Evolutionary conservation across 2,329 filamentous ascomycete genomes (phyloP), one percentile per base, ranked within the genome.

Genomic region (Trichoderma sp.): DNA sequence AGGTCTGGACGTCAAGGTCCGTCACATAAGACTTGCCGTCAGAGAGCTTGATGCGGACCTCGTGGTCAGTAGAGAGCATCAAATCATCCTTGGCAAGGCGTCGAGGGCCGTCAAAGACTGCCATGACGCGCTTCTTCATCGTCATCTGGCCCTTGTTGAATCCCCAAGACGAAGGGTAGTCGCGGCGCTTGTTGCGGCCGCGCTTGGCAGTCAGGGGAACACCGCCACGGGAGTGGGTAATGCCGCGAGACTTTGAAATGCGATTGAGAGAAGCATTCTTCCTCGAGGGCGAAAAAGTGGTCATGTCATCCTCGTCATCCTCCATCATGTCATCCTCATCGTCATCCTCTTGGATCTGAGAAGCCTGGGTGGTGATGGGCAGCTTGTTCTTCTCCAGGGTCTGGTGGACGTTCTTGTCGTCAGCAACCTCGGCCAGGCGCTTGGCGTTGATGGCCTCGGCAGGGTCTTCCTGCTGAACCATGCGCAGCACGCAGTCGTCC

Each of bases 21-120:
- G 95, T 98, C 49, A 97, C 90, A 77, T 97, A 98, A 1, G 88
- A 86, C 75, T 91, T 89, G 76, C 88, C 88, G 76, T 93, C 91
- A 28, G 87, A 87, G 21, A 97, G 85, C 79, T 89, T 89, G 79
- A 97, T 85, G 76, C 95, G 93, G 46, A 98, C 93, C 81, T 99
- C 96, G 76, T 96, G 94, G 75, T 97, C 94, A 18, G 92, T 94
- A 74, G 94, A 93, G 60, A 99, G 89, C 94, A 97, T 97, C 93
- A 98, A 96, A 81, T 99, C 96, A 77, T 99, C 96, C 83, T 98
- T 98, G 87, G 92, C 96, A 60, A 99, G 86, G 52, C 95, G 90
- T 65, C 94, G 89, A 18, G 86, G 86, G 0, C 96, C 96, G 76
- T 98, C 94, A 76, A 96, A 99, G 24, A 97, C 92, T 72, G 93